These are phyloP conservation scores for Nepenthes gracilis DNA, from an alignment of 148 eudicot species.

Conservation along the genomic window DNA sequence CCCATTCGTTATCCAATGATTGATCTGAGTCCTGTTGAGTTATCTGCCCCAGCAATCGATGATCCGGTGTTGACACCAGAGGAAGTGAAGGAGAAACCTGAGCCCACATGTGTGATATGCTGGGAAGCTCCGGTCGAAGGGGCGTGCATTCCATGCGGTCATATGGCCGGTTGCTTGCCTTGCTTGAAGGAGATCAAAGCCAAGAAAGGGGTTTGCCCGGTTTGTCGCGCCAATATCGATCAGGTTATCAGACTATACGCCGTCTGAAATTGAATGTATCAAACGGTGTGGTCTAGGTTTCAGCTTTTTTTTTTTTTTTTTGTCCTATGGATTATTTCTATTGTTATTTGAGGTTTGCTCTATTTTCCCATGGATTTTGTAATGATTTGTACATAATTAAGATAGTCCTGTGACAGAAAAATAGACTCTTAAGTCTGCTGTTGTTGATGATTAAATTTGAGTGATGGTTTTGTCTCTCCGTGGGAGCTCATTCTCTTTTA, in stretches of 20 bases:
- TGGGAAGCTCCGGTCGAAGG: constrained; percentile 65
- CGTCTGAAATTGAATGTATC: constrained; percentile 14
- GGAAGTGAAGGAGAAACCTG: constrained; percentile 13
- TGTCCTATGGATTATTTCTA: too few species aligned
- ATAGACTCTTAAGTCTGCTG: too few species aligned
- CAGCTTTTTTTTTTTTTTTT: too few species aligned
- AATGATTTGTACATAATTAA: too few species aligned
- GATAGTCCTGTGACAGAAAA: too few species aligned
- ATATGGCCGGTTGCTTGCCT: constrained; percentile 68
- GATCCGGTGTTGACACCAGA: constrained; percentile 3
- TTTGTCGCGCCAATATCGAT: constrained; percentile 53
- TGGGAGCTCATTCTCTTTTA: too few species aligned
- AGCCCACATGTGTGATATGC: constrained; percentile 43
- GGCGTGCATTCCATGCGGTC: constrained; percentile 73
- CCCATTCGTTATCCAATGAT: constrained; percentile 40
- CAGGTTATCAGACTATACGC: constrained; percentile 55
- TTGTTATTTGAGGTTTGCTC: too few species aligned
- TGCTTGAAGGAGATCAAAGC: constrained; percentile 46
- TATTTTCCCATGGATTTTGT: too few species aligned
- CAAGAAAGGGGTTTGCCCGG: constrained; percentile 51
- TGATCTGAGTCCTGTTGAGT: constrained; percentile 30
- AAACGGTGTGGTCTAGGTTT: too few species aligned
- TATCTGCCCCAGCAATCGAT: constrained; percentile 8
- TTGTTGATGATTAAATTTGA: too few species aligned
- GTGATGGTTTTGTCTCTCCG: too few species aligned